Conservation (phyloP, 1,139 yeast genomes). For the Geotrichum reessii region DNA sequence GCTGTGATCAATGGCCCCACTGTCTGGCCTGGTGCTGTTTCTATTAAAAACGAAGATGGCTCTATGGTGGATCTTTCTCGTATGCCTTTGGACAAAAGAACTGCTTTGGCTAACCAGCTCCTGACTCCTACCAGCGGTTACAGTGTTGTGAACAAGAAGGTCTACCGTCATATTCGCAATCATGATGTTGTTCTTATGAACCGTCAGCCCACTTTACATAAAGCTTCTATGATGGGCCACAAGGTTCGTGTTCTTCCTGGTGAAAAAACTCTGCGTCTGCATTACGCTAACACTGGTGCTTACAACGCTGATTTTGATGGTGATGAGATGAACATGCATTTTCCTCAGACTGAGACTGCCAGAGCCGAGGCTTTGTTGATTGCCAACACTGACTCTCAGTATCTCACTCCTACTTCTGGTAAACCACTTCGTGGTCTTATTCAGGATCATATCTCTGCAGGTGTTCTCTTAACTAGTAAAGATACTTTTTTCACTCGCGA, state of each 20-base stretch:
- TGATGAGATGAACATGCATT: slow-evolving; percentile 99
- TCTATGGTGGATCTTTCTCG: slow-evolving; percentile 72
- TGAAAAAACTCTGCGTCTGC: slow-evolving; percentile 92
- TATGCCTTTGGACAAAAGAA: slow-evolving; percentile 90
- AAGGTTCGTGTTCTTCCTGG: slow-evolving; percentile 94
- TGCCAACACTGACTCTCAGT: slow-evolving; percentile 96
- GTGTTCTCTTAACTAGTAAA: slow-evolving; percentile 94
- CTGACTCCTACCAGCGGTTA: slow-evolving; percentile 69
- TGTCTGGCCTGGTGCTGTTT: slow-evolving; percentile 98
- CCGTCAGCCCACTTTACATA: slow-evolving; percentile 98
- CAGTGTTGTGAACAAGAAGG: slow-evolving; percentile 76
- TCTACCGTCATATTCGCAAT: slow-evolving; percentile 86
- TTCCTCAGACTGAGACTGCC: slow-evolving; percentile 97
- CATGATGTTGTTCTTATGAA: slow-evolving; percentile 96
- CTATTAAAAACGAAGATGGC: slow-evolving; percentile 96
- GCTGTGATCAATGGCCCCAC: slow-evolving; percentile 97
- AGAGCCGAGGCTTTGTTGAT: slow-evolving; percentile 92
- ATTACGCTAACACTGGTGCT: slow-evolving; percentile 98
- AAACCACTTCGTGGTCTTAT: slow-evolving; percentile 96
- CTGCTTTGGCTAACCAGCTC: slow-evolving; percentile 92
- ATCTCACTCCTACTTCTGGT: slow-evolving; percentile 96
- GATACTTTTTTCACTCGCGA: slow-evolving; percentile 90
- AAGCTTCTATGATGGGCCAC: slow-evolving; percentile 99
- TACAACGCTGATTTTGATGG: slow-evolving; percentile 99
- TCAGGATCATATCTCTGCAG: slow-evolving; percentile 98